Conservation (phyloP, 2,329 filamentous ascomycete species). For the Trichophyton mentagrophytes region DNA sequence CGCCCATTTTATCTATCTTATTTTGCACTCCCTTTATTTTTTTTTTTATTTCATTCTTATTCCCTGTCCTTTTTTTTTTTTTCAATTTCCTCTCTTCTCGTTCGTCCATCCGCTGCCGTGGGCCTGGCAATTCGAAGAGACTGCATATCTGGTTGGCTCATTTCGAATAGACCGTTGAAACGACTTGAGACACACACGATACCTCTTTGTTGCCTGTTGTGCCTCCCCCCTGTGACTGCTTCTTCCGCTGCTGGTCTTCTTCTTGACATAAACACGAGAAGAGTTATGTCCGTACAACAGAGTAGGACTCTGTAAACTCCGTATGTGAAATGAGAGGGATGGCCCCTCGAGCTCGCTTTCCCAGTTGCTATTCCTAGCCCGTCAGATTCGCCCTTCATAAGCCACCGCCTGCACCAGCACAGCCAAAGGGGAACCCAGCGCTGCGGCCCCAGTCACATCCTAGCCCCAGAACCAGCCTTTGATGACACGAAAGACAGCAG, state of each 20-base stretch:
- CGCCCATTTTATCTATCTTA: neutral
- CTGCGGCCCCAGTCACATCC: neutral
- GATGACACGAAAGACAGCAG: neutral
- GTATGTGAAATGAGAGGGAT: too few relatives aligned
- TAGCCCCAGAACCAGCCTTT: neutral
- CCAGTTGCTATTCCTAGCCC: neutral
- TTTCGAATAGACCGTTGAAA: neutral
- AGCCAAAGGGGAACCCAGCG: neutral
- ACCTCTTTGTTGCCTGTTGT: neutral
- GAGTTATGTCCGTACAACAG: too few relatives aligned
- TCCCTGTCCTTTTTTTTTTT: neutral
- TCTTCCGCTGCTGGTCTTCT: neutral
- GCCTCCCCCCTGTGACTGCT: neutral
- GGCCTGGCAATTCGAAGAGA: neutral
- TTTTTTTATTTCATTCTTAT: neutral
- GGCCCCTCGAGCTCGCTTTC: neutral
- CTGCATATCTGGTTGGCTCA: neutral
- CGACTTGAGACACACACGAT: neutral
- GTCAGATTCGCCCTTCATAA: neutral
- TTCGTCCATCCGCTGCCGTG: neutral
- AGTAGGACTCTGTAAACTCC: too few relatives aligned
- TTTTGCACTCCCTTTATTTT: neutral
- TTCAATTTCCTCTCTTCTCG: neutral
- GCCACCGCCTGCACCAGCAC: neutral
- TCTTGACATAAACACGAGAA: neutral